Evolutionary conservation across 306 rosid genomes (phyloP).

Genomic region (Medicago arabica): DNA sequence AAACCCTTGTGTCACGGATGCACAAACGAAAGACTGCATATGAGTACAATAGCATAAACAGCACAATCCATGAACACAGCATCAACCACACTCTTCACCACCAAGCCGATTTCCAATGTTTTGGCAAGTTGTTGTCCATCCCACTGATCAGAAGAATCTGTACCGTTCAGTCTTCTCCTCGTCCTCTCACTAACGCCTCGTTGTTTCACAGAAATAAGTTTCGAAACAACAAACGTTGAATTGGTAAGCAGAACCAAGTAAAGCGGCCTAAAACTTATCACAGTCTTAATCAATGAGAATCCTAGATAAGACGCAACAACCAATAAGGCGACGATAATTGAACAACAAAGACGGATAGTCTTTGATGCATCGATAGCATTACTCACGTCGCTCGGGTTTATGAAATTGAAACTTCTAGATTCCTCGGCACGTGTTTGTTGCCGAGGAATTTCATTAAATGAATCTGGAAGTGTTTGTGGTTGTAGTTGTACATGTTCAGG

Average conservation of each 20-base stretch:
- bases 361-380: slow-evolving; percentile 64
- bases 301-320: slow-evolving; percentile 59
- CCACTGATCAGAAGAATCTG: slow-evolving; percentile 33
- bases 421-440: not conserved
- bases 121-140: slow-evolving; percentile 47
- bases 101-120: slow-evolving; percentile 54
- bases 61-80: slow-evolving; percentile 80
- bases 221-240: slow-evolving; percentile 61
- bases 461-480: slow-evolving; percentile 14
- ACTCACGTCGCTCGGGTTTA: slow-evolving; percentile 53
- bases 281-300: slow-evolving; percentile 51
- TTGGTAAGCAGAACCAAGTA: slow-evolving; percentile 71
- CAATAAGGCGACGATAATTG: slow-evolving; percentile 56
- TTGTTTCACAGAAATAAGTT: slow-evolving; percentile 48
- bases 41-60: slow-evolving; percentile 64
- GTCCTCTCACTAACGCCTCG: slow-evolving; percentile 35
- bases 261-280: slow-evolving; percentile 65
- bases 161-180: slow-evolving; percentile 26
- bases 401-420: slow-evolving; percentile 47
- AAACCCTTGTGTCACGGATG: slow-evolving; percentile 24
- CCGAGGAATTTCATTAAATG: slow-evolving; percentile 37
- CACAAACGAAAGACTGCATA: slow-evolving; percentile 67
- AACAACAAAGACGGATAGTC: slow-evolving; percentile 58
- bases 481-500: slow-evolving; percentile 7
- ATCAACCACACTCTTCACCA: slow-evolving; percentile 59